Base-by-base conservation (phyloP, 176 grass and related monocot genomes). In the Ananas comosus region DNA sequence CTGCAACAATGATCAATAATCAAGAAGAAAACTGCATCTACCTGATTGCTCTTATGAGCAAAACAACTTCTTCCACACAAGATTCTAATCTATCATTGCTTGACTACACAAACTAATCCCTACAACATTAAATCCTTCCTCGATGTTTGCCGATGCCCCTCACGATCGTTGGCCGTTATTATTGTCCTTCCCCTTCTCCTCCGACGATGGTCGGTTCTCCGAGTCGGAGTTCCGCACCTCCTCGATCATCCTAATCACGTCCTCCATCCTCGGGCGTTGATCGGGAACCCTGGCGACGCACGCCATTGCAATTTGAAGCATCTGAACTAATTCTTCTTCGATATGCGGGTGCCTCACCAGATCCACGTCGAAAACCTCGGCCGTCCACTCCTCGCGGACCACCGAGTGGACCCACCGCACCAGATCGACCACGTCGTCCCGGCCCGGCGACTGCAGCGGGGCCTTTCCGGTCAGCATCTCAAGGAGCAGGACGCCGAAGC, bases 391-490 rank as follows among this genome's bases (percentile, higher is more conserved):
- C 65, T 99, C 94, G 8, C 90, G 90, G 17, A 99, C 94, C 57
- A 99, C 90, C 1, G 86, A 93, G 17, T 91, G 94, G 25, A 99
- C 94, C 94, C 94, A 99, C 57, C 74, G 85, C 12, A 87, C 86
- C 23, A 99, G 81, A 75, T 99, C 74, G 6, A 85, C 18, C 33
- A 78, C 83, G 50, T 88, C 90, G 51, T 93, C 85, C 0, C 74
- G 82, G 0, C 82, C 79, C 0, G 89, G 89, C 23, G 94, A 93
- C 48, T 88, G 88, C 1, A 99, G 80, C 17, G 94, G 89, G 5
- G 94, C 94, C 64, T 91, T 93, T 67, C 94, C 94, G 0, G 94
- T 99, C 13, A 99, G 79, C 86, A 99, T 86, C 64, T 99, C 94
- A 0, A 99, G 94, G 21, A 99, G 80, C 12, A 99, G 56, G 23